A percentile compares a stretch with the other conserved stretches of the same genome.
Conservation (phyloP, 2,329 filamentous ascomycete genomes). For the Thielaviopsis euricoi region DNA sequence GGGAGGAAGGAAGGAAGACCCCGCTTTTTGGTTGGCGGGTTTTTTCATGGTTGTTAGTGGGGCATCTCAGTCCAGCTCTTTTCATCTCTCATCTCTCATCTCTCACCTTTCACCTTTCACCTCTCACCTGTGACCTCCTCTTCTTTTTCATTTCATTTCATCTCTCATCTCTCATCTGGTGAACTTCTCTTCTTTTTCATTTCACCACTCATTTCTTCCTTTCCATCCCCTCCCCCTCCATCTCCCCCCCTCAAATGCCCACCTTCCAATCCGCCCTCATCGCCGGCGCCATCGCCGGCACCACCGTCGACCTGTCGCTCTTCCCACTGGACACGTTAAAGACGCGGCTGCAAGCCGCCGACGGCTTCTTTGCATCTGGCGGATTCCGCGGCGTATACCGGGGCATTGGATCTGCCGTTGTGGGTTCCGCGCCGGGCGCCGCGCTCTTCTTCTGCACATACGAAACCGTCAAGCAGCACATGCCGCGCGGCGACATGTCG, state of each 20-base stretch:
- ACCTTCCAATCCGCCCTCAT: slow-evolving; percentile 45
- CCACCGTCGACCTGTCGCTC: slow-evolving; percentile 89
- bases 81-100: no score
- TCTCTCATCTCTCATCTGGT: not conserved
- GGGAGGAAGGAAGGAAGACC: no score
- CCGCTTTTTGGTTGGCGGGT: no score
- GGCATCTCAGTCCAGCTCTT: no score
- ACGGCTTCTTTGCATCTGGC: slow-evolving; percentile 64
- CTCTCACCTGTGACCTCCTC: not conserved
- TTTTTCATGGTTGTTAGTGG: no score
- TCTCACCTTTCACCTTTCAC: no score
- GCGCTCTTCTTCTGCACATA: slow-evolving; percentile 97
- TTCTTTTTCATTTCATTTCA: not conserved
- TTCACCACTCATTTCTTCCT: not conserved
- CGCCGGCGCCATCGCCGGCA: slow-evolving; percentile 82
- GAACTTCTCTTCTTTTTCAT: not conserved
- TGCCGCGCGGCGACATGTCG: no score
- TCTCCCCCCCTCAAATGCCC: slow-evolving; percentile 17
- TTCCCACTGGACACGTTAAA: slow-evolving; percentile 98
- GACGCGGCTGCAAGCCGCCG: slow-evolving; percentile 77
- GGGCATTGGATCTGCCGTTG: slow-evolving; percentile 73
- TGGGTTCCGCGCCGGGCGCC: slow-evolving; percentile 83
- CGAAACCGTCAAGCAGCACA: slow-evolving; percentile 47
- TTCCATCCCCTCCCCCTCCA: not conserved
- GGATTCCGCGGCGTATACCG: slow-evolving; percentile 88